phyloP scores from a whole-genome alignment of 176 grass and related monocot species.

The Phyllostachys edulis region DNA sequence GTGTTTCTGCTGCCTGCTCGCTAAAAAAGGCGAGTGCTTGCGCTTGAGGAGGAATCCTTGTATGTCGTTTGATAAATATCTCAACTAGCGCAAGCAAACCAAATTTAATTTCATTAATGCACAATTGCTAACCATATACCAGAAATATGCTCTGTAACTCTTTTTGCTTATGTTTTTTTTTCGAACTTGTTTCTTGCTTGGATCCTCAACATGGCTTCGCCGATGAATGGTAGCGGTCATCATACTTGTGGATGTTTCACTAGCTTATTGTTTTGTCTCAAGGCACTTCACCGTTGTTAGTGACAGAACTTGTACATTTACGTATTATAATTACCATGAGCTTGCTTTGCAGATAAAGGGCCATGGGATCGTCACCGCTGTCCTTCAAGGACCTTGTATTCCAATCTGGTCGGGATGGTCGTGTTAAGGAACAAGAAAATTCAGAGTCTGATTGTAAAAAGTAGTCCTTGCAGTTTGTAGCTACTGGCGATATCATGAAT shows the following conservation, averaged over 20 bases:
- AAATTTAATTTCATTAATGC: not conserved
- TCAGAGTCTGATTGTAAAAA: not conserved
- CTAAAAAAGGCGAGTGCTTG: too few species aligned
- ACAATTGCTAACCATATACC: not conserved
- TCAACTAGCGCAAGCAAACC: not conserved
- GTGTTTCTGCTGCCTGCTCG: too few species aligned
- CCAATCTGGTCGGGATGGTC: not conserved
- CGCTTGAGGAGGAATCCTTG: not conserved
- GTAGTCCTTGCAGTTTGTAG: not conserved
- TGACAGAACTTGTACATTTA: not conserved
- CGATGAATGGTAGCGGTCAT: not conserved
- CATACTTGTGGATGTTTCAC: not conserved
- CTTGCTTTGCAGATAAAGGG: slow-evolving; percentile 52
- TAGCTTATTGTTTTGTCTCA: not conserved
- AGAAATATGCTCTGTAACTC: not conserved
- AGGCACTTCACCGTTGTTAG: not conserved
- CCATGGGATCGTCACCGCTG: slow-evolving; percentile 33
- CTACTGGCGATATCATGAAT: too few species aligned
- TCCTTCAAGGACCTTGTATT: slow-evolving; percentile 34
- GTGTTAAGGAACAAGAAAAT: not conserved
- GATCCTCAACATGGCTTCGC: not conserved
- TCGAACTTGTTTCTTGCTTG: not conserved
- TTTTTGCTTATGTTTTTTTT: not conserved
- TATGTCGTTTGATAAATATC: too few species aligned
- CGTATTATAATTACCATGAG: not conserved